Evolutionary conservation across 2,329 filamentous ascomycete species (phyloP).

Genomic region (Cyanodermella asteris): DNA sequence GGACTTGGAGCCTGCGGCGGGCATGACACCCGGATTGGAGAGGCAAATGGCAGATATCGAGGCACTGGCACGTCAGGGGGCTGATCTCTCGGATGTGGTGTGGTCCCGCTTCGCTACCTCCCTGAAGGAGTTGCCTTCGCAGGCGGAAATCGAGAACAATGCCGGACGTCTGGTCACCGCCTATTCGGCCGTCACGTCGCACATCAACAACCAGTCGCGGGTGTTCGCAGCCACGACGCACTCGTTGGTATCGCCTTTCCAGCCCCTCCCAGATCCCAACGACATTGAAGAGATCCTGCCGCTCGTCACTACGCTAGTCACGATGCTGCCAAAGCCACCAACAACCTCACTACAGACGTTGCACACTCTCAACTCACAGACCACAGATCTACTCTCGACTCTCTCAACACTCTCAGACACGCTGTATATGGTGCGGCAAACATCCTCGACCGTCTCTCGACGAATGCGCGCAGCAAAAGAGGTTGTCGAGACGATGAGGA

Average conservation of each 20-base stretch:
- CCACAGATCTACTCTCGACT: slow-evolving; percentile 40
- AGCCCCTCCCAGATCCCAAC: slow-evolving; percentile 29
- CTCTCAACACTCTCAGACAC: slow-evolving; percentile 76
- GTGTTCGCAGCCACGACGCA: slow-evolving; percentile 35
- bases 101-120: slow-evolving; percentile 28
- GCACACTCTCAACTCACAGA: slow-evolving; percentile 6
- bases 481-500: slow-evolving; percentile 62
- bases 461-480: slow-evolving; percentile 64
- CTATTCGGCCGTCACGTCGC: slow-evolving; percentile 34
- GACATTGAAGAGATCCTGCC: slow-evolving; percentile 35
- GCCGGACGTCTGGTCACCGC: slow-evolving; percentile 34
- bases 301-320: slow-evolving; percentile 29
- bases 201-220: slow-evolving; percentile 39
- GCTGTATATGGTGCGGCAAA: slow-evolving; percentile 81
- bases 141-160: slow-evolving; percentile 33
- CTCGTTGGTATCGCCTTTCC: slow-evolving; percentile 34
- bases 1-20: slow-evolving; percentile 28
- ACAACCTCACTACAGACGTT: slow-evolving; percentile 6
- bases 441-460: slow-evolving; percentile 58
- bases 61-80: slow-evolving; percentile 28
- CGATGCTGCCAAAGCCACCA: slow-evolving; percentile 23
- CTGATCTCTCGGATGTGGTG: slow-evolving; percentile 30
- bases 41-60: slow-evolving; percentile 33
- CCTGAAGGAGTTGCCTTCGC: slow-evolving; percentile 31
- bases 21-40: slow-evolving; percentile 33